phyloP scores from a whole-genome alignment of 2,329 filamentous ascomycete species.

The Botrytis fabae region DNA sequence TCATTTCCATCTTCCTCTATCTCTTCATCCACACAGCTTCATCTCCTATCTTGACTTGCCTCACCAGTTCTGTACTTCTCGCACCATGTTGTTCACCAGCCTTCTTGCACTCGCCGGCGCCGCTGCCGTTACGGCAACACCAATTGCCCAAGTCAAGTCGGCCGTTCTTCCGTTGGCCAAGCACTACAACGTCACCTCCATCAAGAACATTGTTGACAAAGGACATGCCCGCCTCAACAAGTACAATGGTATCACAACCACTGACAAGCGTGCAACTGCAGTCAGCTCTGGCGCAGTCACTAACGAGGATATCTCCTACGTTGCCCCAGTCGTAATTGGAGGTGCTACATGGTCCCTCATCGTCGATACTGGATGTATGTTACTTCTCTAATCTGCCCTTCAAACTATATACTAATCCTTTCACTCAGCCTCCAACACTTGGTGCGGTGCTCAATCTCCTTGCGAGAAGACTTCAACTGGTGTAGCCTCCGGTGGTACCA shows the following conservation, averaged over 20 bases:
- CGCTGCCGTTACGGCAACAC: neutral
- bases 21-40: neutral
- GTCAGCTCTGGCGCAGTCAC: neutral
- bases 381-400: neutral
- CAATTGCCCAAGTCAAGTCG: neutral
- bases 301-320: neutral
- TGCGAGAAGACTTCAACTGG: neutral
- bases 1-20: neutral
- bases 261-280: neutral
- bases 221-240: neutral
- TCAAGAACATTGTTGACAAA: neutral
- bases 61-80: neutral
- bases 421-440: neutral
- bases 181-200: neutral
- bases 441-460: neutral
- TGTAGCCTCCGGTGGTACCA: neutral
- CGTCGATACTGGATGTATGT: neutral
- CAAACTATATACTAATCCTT: neutral
- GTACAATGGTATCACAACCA: neutral
- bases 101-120: neutral
- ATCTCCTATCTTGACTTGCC: neutral
- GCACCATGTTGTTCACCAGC: constrained; percentile 3
- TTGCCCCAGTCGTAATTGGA: neutral
- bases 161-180: neutral
- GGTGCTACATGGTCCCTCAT: neutral